Conservation (phyloP, 73 alveolate genomes). For the Paramecium pentaurelia region DNA sequence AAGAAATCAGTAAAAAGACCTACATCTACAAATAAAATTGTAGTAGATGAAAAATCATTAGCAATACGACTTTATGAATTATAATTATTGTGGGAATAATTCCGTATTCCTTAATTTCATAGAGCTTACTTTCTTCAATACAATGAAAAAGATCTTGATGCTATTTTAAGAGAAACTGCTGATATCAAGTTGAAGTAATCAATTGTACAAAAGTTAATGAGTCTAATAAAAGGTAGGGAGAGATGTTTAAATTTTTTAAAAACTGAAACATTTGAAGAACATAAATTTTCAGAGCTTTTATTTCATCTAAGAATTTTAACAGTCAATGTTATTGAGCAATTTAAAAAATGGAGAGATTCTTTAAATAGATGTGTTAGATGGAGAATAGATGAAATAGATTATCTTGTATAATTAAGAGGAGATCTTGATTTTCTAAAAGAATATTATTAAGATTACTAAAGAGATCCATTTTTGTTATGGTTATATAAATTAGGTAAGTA, state of each 20-base stretch:
- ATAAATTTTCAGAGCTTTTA: slow-evolving; percentile 5
- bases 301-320: slow-evolving; percentile 16
- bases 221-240: not conserved
- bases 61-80: not conserved
- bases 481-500: not conserved
- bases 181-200: not conserved
- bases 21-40: not conserved
- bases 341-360: slow-evolving; percentile 10
- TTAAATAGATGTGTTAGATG: not conserved
- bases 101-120: slow-evolving; percentile 26
- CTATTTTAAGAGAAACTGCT: not conserved
- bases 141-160: not conserved
- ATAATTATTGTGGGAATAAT: not conserved
- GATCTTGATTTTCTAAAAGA: not conserved
- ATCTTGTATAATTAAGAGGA: not conserved
- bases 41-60: not conserved
- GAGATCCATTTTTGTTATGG: slow-evolving; percentile 13
- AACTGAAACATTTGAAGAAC: slow-evolving; percentile 1
- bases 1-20: not conserved
- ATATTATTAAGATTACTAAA: not conserved
- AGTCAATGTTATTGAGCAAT: slow-evolving; percentile 1
- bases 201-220: not conserved
- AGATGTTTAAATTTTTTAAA: not conserved
- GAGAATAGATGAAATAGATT: slow-evolving; percentile 20
- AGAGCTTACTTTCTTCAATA: slow-evolving; percentile 24